Evolutionary conservation across 2,329 filamentous ascomycete species (phyloP), one percentile per base, ranked within the genome.

Genomic region (Fusarium sp.): DNA sequence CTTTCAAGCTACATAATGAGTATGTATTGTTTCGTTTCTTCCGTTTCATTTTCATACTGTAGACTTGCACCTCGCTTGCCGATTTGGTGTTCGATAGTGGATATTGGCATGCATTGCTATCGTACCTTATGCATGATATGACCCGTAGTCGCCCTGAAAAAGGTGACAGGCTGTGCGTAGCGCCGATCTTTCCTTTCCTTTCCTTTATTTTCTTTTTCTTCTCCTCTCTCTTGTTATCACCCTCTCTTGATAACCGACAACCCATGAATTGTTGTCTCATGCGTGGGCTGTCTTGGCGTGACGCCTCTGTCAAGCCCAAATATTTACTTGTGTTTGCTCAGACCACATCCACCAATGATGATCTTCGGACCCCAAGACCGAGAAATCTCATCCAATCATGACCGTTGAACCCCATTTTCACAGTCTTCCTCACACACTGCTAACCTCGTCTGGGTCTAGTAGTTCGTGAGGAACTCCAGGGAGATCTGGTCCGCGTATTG

Each of bases 311-410:
- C 5, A 6, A 26, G 24, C 32, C 32, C 9, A 32, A 12, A 17
- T 30, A 20, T 8, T 13, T n/a, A 18, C 17, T 18, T 41, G 39
- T 41, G 39, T 32, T 22, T 41, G 8, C 6, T 5, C 6, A 35
- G 41, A 13, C 1, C 5, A 0, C 9, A 1, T 39, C 26, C 41
- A 35, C 35, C 55, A 63, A 47, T 39, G 2, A 22, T 0, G 3
- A 0, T 0, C 3, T 1, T 22, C 39, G 26, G 41, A 32, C 14
- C 1, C 0, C 0, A 1, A 2, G 4, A 1, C 35, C 35, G 51
- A 28, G 0, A 1, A 22, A 13, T 22, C 7, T 28, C n/a, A 54
- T 22, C 35, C 51, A 54, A 54, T 54, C 24, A 28, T 2, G 0
- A 17, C 8, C 32, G 1, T 26, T 26, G 26, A 26, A 26, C 22